Base-by-base conservation (phyloP, 305 asterid species). In the Fraxinus greggii region DNA sequence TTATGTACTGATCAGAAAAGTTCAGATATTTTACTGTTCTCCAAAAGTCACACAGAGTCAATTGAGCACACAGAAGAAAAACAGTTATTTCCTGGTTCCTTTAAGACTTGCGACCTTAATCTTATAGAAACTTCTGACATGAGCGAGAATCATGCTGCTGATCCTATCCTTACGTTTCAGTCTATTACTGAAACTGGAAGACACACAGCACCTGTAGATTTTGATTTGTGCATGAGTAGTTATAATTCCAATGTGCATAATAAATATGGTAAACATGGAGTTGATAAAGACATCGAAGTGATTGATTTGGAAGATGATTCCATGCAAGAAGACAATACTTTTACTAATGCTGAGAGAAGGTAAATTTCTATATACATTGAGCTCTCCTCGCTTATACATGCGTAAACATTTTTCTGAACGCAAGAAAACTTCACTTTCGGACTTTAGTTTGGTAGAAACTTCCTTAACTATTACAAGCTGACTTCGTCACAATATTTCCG, bases 271-370 rank as follows among this genome's bases (percentile, higher is more conserved):
- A 90, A 86, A 83, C 83, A 78, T 74, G 87, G 84, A 76, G 45
- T 81, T 78, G 87, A 90, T 73, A 91, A 85, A 85, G 91, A 89
- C 77, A 89, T 95, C 70, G 98, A 94, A 88, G 92, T 96, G 89
- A 96, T 94, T 75, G 99, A 96, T 90, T 89, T 93, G 89, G 99
- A 96, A 67, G 90, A 85, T 82, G 98, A 96, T 87, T 90, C 94
- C 82, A 82, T 80, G 7, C 93, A 84, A 83, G 97, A 91, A 51
- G 91, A 92, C 85, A 85, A 84, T 81, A 85, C 88, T 75, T 84
- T 86, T 69, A 84, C 82, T 78, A 83, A 82, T 88, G 84, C 92
- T 29, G 92, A 88, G 80, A 91, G 89, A 86, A 92, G 96, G 99
- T 92, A 81, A 80, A 89, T 79, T 63, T 72, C 48, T 67, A 36